phyloP scores from a whole-genome alignment of 306 rosid genomes.

The Lathyrus oleraceus region DNA sequence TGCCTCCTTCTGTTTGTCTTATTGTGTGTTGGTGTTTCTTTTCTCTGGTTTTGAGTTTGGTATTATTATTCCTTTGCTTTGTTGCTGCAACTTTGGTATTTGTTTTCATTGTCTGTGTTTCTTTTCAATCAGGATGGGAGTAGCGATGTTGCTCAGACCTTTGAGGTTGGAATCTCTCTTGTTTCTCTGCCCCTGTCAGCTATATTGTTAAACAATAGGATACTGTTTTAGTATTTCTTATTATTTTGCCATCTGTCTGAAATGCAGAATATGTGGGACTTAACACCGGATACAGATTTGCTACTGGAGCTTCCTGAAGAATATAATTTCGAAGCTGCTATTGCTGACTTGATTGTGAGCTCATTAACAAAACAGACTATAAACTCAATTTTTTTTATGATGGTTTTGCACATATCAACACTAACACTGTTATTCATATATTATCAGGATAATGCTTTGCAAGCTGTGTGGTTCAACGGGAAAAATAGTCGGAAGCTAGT shows the following conservation, averaged over 20 bases:
- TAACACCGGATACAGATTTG: constrained; percentile 59
- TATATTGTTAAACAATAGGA: too few relatives aligned
- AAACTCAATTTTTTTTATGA: not conserved
- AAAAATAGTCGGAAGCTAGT: constrained; percentile 38
- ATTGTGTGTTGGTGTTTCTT: not conserved
- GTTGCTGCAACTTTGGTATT: not conserved
- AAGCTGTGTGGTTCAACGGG: constrained; percentile 62
- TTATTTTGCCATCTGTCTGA: not conserved
- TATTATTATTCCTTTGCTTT: not conserved
- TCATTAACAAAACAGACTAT: not conserved
- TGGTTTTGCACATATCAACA: not conserved
- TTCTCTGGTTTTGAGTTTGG: not conserved
- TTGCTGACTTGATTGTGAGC: constrained; percentile 70
- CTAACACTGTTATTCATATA: constrained; percentile 21
- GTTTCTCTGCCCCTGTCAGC: not conserved
- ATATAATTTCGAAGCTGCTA: constrained; percentile 59
- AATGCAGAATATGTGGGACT: constrained; percentile 72
- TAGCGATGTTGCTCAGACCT: constrained; percentile 18
- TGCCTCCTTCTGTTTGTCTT: not conserved
- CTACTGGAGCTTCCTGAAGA: constrained; percentile 61
- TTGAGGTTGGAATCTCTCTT: constrained; percentile 44
- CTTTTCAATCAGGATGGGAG: constrained; percentile 43
- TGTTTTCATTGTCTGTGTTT: constrained; percentile 11
- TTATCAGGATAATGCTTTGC: constrained; percentile 69
- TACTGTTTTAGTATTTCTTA: too few relatives aligned